Evolutionary conservation across 495 filamentous ascomycete genomes (phyloP).

Genomic region (Staphylotrichum tortipilum): DNA sequence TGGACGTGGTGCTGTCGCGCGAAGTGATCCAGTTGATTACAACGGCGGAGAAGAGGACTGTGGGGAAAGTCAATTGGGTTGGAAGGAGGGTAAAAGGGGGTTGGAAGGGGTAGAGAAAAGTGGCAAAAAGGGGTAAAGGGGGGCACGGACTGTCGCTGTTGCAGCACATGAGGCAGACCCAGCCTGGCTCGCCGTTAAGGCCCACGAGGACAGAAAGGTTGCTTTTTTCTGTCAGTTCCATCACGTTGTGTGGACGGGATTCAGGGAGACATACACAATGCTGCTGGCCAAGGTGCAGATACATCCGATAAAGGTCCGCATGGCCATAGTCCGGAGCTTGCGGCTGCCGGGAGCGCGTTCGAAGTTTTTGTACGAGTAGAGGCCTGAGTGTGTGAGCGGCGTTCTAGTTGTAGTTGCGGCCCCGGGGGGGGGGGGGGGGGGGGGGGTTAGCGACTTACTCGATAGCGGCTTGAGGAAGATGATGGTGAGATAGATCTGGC

Average conservation of each 20-base stretch:
- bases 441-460: conserved; percentile 33
- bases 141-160: conserved; percentile 42
- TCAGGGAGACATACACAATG: conserved; percentile 30
- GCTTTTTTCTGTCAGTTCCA: conserved; percentile 12
- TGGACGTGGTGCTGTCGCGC: conserved; percentile 28
- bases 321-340: conserved; percentile 32
- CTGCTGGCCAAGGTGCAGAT: conserved; percentile 40
- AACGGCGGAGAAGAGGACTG: conserved; percentile 44
- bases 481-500: conserved; percentile 43
- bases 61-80: neutral
- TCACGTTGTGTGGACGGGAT: neutral
- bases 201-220: conserved; percentile 45
- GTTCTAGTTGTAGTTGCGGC: too few relatives aligned
- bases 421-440: too few relatives aligned
- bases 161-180: conserved; percentile 50
- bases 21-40: conserved; percentile 49
- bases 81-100: too few relatives aligned
- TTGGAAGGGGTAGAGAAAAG: neutral
- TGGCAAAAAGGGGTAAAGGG: neutral
- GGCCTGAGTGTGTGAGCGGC: conserved; percentile 13
- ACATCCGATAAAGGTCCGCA: conserved; percentile 43
- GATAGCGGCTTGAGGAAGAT: conserved; percentile 42
- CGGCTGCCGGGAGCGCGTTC: conserved; percentile 25
- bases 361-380: conserved; percentile 34
- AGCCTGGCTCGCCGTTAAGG: conserved; percentile 45